Evolutionary conservation across 2,329 filamentous ascomycete genomes (phyloP), one percentile per base, ranked within the genome.

Genomic region (Stagonosporopsis tanaceti): DNA sequence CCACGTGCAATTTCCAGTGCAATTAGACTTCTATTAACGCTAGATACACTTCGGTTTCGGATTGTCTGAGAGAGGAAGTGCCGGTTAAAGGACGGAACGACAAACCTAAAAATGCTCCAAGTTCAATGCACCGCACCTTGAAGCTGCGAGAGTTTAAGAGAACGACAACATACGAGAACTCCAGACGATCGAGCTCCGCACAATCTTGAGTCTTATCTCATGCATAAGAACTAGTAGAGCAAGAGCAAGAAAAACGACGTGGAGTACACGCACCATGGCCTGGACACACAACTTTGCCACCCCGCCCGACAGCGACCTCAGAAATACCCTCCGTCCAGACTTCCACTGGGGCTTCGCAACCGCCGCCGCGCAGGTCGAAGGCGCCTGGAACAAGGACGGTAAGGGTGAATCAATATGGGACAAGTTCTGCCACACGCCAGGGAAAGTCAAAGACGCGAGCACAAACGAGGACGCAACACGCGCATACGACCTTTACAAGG

Each of bases 331-430:
- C 1, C 75, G 76, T 3, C 55, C 59, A 4, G 70, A 78, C 57
- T 81, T 81, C 47, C 60, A 74, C 44, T 79, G 76, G 76, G 78
- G 78, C 24, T 79, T 72, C 53, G 78, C 78, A 17, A 80, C 78
- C 0, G 76, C 78, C 1, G 77, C 78, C 1, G 78, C 79, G 57
- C 79, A 81, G 56, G 71, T 79, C 3, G 79, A 80, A 65, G 79
- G 79, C 7, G 77, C 77, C 0, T 79, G 76, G 77, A 59, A 79
- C 53, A 67, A 68, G 39, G 77, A 79, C 38, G 78, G 78, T 12
- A 80, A 78, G 62, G 79, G 78, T 2, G 57, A 67, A 6, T 78
- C 77, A 1, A 78, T 79, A 44, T 80, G 77, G 78, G 78, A 80
- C 42, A 75, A 60, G 0, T 78, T 79, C 41, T 71, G 71, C 17